These are phyloP conservation scores for Grigorovia yakushimaensis DNA, from an alignment of 805 yeast genomes.

Conservation along the genomic window DNA sequence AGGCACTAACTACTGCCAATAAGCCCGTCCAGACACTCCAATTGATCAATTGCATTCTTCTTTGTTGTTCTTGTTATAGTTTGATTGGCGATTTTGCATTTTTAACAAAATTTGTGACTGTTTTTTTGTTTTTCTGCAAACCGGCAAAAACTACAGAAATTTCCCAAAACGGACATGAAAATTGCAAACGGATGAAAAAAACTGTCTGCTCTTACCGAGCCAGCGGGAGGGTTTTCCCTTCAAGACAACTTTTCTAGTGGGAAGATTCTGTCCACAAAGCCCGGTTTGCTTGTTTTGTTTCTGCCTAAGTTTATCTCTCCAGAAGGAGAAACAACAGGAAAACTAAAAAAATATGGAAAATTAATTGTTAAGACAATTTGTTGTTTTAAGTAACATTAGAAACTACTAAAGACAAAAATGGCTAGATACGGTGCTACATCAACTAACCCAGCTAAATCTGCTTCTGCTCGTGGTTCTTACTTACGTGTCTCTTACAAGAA, in stretches of 20 bases:
- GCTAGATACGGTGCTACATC: slow-evolving; percentile 99
- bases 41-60: not conserved
- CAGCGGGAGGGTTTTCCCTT: too few relatives aligned
- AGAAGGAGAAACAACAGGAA: not conserved
- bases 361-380: not conserved
- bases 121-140: not conserved
- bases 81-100: not conserved
- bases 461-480: slow-evolving; percentile 99
- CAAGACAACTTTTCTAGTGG: too few relatives aligned
- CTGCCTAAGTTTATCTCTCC: not conserved
- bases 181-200: too few relatives aligned
- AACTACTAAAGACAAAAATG: slow-evolving; percentile 40
- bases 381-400: not conserved
- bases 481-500: slow-evolving; percentile 99
- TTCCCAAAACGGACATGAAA: not conserved
- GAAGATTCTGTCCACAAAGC: too few relatives aligned
- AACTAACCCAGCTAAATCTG: slow-evolving; percentile 98
- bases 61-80: not conserved
- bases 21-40: not conserved
- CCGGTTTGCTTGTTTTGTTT: too few relatives aligned
- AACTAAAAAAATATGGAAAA: not conserved
- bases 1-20: not conserved
- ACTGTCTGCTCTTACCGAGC: too few relatives aligned
- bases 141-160: not conserved
- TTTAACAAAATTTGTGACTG: not conserved